Evolutionary conservation across 345 rosid species (phyloP).

Genomic region (Carallia pectinifolia): DNA sequence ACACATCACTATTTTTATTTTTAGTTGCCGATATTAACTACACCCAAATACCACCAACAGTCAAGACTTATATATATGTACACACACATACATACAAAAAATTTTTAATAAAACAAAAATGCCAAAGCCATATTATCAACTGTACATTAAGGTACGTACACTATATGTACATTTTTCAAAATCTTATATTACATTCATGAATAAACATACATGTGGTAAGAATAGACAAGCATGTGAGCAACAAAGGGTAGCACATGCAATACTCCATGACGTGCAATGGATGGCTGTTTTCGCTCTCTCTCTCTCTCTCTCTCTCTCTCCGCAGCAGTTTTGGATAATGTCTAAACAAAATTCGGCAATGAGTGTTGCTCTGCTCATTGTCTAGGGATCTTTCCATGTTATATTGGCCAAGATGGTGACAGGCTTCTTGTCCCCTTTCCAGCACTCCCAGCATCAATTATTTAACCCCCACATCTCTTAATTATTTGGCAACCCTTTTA

Average conservation of each 20-base stretch:
- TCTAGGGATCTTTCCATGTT: constrained; percentile 48
- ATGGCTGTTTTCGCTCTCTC: constrained; percentile 14
- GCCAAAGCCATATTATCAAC: background rate
- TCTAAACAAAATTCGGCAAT: constrained; percentile 2
- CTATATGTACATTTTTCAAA: background rate
- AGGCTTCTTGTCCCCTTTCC: constrained; percentile 15
- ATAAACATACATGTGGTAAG: constrained; percentile 12
- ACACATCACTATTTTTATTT: too few species aligned
- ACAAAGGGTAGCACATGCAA: constrained; percentile 30
- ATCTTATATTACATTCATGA: constrained; percentile 13
- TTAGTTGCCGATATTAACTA: too few species aligned
- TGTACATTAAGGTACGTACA: constrained; percentile 17
- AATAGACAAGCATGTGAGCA: constrained; percentile 28
- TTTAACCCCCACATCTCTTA: background rate
- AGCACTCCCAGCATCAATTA: background rate
- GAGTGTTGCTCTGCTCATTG: constrained; percentile 24
- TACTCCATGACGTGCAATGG: constrained; percentile 31
- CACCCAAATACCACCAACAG: too few species aligned
- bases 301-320: background rate
- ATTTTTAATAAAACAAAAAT: background rate
- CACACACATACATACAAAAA: background rate
- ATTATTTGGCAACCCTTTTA: background rate
- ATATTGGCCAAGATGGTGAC: constrained; percentile 8
- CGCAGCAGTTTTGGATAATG: constrained; percentile 27
- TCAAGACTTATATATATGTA: background rate